A percentile compares a stretch with the other conserved stretches of the same genome.
phyloP scores from a whole-genome alignment of 257 asterid species.

The Solanum paucissectum region DNA sequence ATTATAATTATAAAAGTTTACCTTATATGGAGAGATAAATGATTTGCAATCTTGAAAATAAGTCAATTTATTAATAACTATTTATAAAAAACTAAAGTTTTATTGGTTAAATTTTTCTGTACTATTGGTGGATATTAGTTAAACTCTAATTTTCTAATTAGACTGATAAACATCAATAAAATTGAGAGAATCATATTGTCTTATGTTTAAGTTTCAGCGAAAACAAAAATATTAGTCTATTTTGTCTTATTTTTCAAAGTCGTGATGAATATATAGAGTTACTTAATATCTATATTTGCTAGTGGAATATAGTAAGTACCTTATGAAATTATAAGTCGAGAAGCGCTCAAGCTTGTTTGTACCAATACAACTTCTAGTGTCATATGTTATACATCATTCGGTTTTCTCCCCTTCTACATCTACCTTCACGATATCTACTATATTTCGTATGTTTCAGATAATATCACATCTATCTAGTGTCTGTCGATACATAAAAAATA shows the following conservation, averaged over 20 bases:
- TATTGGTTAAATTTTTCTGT: not conserved
- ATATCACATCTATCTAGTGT: not conserved
- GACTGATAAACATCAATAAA: not conserved
- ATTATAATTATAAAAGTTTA: not conserved
- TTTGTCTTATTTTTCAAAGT: not conserved
- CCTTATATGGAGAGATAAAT: not conserved
- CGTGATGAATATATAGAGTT: not conserved
- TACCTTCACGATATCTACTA: not conserved
- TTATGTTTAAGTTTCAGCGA: not conserved
- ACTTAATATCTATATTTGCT: not conserved
- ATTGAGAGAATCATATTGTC: not conserved
- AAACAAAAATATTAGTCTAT: not conserved
- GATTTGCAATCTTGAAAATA: not conserved
- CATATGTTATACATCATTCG: not conserved
- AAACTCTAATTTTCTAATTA: not conserved
- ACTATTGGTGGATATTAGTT: not conserved
- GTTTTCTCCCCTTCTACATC: not conserved
- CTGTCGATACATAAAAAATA: not conserved
- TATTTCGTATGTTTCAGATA: not conserved
- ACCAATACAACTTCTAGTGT: not conserved
- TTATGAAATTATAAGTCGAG: not conserved
- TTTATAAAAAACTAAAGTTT: too few relatives aligned
- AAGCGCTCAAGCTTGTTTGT: rapidly evolving
- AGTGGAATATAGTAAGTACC: not conserved
- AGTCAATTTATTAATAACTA: not conserved